A percentile compares a stretch with the other conserved stretches of the same genome.
Conservation (phyloP, 345 rosid genomes). For the Arabidopsis arenosa region DNA sequence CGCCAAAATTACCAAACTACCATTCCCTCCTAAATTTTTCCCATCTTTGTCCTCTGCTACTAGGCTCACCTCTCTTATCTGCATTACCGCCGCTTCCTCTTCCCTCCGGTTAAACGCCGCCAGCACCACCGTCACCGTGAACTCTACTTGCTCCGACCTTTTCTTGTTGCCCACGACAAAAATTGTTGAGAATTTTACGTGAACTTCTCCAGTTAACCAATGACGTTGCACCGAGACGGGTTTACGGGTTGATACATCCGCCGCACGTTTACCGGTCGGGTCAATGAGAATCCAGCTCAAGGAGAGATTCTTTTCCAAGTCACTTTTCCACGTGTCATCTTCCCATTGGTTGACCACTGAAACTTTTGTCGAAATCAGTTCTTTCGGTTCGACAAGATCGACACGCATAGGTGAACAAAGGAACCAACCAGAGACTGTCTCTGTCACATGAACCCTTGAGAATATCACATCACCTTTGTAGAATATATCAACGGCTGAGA, state of each 20-base stretch:
- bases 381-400: constrained; percentile 61
- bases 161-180: constrained; percentile 24
- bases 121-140: constrained; percentile 52
- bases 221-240: constrained; percentile 64
- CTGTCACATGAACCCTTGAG: constrained; percentile 57
- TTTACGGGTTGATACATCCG: constrained; percentile 55
- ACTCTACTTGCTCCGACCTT: constrained; percentile 44
- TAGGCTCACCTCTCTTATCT: constrained; percentile 67
- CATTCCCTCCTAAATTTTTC: constrained; percentile 59
- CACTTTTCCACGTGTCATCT: constrained; percentile 46
- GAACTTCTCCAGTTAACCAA: constrained; percentile 75
- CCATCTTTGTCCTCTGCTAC: constrained; percentile 74
- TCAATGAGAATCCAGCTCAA: constrained; percentile 78
- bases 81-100: constrained; percentile 55
- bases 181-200: constrained; percentile 53
- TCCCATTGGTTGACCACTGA: constrained; percentile 22
- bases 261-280: constrained; percentile 56
- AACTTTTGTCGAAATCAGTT: constrained; percentile 43
- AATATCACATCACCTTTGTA: constrained; percentile 57
- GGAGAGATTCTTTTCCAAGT: constrained; percentile 58
- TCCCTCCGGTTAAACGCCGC: constrained; percentile 32
- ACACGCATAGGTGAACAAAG: constrained; percentile 62
- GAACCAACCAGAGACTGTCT: constrained; percentile 65
- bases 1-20: constrained; percentile 57
- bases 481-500: constrained; percentile 74